Evolutionary conservation across 1,284 basidiomycete species (phyloP).

Genomic region (Ganoderma multipileum): DNA sequence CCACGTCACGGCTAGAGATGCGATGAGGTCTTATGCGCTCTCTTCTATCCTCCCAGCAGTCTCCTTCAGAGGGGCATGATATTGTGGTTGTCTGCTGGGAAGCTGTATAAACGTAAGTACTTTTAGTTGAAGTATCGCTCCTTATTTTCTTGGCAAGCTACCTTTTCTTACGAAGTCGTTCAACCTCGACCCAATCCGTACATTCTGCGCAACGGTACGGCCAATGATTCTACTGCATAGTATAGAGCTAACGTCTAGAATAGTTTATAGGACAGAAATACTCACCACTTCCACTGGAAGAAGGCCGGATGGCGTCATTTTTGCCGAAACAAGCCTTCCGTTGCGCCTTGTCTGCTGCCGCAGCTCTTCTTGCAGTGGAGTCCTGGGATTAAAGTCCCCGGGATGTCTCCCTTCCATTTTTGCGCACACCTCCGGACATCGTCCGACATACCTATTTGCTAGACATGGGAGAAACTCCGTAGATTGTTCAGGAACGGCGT

Average conservation of each 20-base stretch:
- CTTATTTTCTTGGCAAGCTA: neutral
- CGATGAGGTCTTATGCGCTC: neutral
- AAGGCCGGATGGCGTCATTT: slow-evolving; percentile 7
- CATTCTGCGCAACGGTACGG: neutral
- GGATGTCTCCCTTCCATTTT: neutral
- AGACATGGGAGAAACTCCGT: neutral
- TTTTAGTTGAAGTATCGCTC: no score
- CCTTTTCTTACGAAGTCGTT: neutral
- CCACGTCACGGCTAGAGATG: neutral
- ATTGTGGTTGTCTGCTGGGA: neutral
- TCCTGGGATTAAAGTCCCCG: neutral
- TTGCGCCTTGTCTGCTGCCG: neutral
- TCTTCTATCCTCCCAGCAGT: neutral
- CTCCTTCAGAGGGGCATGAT: neutral
- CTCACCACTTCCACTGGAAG: no score
- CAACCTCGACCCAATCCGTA: neutral
- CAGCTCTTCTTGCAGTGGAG: neutral
- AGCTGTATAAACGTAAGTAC: neutral
- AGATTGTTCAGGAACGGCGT: neutral
- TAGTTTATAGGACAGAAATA: neutral
- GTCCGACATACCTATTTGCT: neutral
- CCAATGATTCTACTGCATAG: neutral
- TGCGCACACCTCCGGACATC: neutral
- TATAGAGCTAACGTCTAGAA: neutral
- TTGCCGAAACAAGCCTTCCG: neutral